Base-by-base conservation (phyloP, 2,329 filamentous ascomycete genomes). In the Alternaria metachromatica region DNA sequence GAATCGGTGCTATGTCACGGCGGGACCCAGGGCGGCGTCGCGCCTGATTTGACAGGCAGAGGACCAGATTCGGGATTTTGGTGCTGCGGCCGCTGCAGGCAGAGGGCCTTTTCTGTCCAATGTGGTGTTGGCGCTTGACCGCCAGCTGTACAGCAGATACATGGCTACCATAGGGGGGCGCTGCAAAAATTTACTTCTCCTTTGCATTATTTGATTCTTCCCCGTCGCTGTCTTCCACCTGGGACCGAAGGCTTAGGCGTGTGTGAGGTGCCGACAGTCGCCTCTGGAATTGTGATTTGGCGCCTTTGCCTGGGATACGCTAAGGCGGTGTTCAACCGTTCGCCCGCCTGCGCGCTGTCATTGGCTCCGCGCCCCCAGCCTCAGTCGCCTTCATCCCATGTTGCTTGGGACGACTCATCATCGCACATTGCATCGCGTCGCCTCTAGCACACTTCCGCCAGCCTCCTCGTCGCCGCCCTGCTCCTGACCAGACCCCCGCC, bases 61-160 rank as follows among this genome's bases (percentile, higher is more conserved):
- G 56, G 53, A 59, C 60, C 53, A 65, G 43, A 55, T 69, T 65
- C 70, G 64, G 64, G 61, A 54, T 64, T 65, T 48, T 66, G 56
- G 45, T 65, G 70, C 63, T 69, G 70, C 62, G 60, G 56, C 57
- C 55, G 62, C 53, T 71, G 71, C 71, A 73, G 65, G 68, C 58
- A 60, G 37, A 56, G 46, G 49, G 54, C 20, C 55, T 62, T 53
- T 62, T 26, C 23, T 26, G 59, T 55, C 60, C 60, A 62, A 62
- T 62, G 60, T 50, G 28, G 46, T 28, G 43, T 43, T 59, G 30
- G 48, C 60, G 60, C 66, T 69, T 76, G 74, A 77, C 74, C 74
- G 74, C 74, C 72, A 75, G 64, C 68, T 58, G 48, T 51, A n/a
- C 15, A 41, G n/a, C 37, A 60, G 55, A 55, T 61, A 61, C 57